Evolutionary conservation across 805 yeast genomes (phyloP), one percentile per base, ranked within the genome.

Genomic region (Saccharomycopsis sp.): DNA sequence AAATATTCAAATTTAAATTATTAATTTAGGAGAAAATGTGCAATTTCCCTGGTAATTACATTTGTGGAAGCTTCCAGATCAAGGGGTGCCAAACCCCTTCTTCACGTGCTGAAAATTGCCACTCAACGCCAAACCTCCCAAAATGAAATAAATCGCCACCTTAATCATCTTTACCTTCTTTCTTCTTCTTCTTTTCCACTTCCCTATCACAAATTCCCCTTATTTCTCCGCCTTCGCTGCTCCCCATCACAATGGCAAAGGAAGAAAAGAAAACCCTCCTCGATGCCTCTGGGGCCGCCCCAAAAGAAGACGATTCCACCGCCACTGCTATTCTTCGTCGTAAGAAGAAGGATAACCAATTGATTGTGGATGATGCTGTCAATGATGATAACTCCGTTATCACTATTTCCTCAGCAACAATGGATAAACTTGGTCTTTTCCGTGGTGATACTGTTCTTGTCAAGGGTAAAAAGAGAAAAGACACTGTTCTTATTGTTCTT

Each of bases 361-460:
- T 92, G 52, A 66, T 92, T 49, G 97, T 92, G 39, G 99, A 92
- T 58, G 98, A 92, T 64, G 97, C 99, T 49, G 77, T 80, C 54
- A 86, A 84, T 54, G 99, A 92, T 62, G 99, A 92, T 62, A 92
- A 92, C 65, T 87, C 97, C 21, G 94, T 89, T 49, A 84, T 92
- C 59, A 82, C 96, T 38, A 84, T 92, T 80, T 81, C 94, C 27
- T 83, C 95, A 14, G 80, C 80, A 61, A 92, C 97, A 14, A 85
- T 92, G 94, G 98, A 92, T 58, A 70, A 80, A 55, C 70, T 92
- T 46, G 95, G 92, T 62, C 72, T 92, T 59, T 92, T 92, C 74
- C 78, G 97, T 49, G 99, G 99, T 53, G 99, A 92, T 59, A 92
- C 97, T 27, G 97, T 92, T 17, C 69, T 87, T 46, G 95, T 92